These are phyloP conservation scores for Leccinum disarticulatum DNA, from an alignment of 768 basidiomycete genomes.

Conservation along the genomic window DNA sequence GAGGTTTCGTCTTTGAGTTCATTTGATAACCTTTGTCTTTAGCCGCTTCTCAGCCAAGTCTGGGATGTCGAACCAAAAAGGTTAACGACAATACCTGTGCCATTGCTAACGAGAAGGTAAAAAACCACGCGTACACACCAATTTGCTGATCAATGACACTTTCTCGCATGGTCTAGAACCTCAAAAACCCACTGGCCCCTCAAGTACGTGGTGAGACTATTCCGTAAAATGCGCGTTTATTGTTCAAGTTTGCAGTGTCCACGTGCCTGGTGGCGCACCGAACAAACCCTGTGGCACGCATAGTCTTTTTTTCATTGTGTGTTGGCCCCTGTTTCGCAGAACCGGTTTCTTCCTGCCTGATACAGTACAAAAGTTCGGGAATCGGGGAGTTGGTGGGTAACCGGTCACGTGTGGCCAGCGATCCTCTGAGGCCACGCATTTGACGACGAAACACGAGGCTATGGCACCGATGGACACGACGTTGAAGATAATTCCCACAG, in stretches of 20 bases:
- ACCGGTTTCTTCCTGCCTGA: neutral
- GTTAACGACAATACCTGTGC: neutral
- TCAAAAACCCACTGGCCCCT: constrained; percentile 18
- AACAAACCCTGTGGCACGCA: constrained; percentile 22
- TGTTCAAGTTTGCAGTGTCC: constrained; percentile 9
- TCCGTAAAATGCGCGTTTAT: constrained; percentile 16
- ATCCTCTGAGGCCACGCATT: neutral
- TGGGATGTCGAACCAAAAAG: neutral
- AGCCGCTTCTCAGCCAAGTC: neutral
- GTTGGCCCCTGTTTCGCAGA: constrained; percentile 14
- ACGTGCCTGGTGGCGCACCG: constrained; percentile 16
- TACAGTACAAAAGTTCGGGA: neutral
- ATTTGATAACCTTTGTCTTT: neutral
- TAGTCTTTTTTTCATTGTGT: neutral
- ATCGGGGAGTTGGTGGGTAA: neutral
- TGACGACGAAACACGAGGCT: neutral
- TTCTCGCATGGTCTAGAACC: constrained; percentile 1
- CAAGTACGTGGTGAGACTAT: neutral
- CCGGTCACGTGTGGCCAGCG: neutral
- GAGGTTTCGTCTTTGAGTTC: neutral
- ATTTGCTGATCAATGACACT: neutral
- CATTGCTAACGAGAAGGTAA: neutral
- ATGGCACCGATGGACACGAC: constrained; percentile 1
- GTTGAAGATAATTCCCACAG: constrained; percentile 18
- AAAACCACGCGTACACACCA: neutral